Evolutionary conservation across 2,329 filamentous ascomycete species (phyloP), one percentile per base, ranked within the genome.

Genomic region (Fusarium sterilihyphosum): DNA sequence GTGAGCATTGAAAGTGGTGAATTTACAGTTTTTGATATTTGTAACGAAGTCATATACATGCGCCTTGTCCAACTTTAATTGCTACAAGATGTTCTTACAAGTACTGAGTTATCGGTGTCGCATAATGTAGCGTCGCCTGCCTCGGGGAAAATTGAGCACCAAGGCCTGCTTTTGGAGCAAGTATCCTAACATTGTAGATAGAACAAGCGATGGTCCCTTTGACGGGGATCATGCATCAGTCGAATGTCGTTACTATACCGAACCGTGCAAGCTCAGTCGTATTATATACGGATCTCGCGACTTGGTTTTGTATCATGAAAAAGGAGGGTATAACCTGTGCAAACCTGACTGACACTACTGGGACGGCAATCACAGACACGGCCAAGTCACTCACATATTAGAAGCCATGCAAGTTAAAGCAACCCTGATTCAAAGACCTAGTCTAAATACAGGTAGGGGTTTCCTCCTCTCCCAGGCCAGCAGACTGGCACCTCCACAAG

Each of bases 391-490:
- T 57, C 67, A 65, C 65, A 52, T 41, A 20, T 37, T n/a, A 13
- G 6, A 33, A 29, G 31, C 14, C 38, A 38, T 35, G 22, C 6
- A 17, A 60, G 24, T 53, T 33, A 66, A 61, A 76, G 66, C 66
- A 65, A 67, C 62, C 61, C 67, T 69, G 57, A 73, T 74, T 77
- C 66, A 62, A 77, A 77, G 68, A 58, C 70, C 67, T 59, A 65
- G 65, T 78, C 74, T 77, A 78, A 71, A 68, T 77, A 78, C 70
- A 78, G 73, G 61, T 49, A 65, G 56, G 54, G 60, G 60, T 61
- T 58, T 70, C 73, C 47, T 76, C 62, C 41, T 65, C 41, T 74
- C 64, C 61, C 65, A 59, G 57, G 65, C 63, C 73, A 78, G 67
- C 65, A 67, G 68, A 67, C 73, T 67, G 62, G 61, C 65, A 63